Percentiles rank a stretch among this genome's conserved stretches.
These are phyloP conservation scores for Plicaturopsis crispa DNA, from an alignment of 768 basidiomycete species.

Conservation along the genomic window DNA sequence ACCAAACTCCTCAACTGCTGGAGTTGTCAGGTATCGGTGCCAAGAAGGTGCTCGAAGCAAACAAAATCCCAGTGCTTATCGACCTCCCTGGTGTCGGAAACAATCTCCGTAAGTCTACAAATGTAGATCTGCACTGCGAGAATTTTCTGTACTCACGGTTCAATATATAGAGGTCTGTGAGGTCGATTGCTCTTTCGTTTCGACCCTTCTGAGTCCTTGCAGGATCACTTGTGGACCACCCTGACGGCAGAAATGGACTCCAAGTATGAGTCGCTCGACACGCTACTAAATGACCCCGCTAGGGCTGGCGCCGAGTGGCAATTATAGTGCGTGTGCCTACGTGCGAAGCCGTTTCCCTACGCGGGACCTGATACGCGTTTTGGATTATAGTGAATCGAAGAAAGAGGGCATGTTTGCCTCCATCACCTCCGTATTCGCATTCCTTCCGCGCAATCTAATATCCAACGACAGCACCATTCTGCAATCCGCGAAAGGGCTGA, in stretches of 20 bases:
- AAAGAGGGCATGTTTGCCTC: slow-evolving; percentile 5
- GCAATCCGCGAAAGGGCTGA: not conserved
- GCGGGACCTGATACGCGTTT: slow-evolving; percentile 1
- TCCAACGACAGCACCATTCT: not conserved
- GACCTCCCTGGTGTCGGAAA: slow-evolving; percentile 28
- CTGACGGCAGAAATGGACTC: slow-evolving; percentile 9
- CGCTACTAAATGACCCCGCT: slow-evolving; percentile 6
- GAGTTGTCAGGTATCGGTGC: slow-evolving; percentile 25
- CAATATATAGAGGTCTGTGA: not conserved
- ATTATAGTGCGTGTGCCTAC: slow-evolving; percentile 9
- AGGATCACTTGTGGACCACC: slow-evolving; percentile 11
- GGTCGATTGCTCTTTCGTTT: too few relatives aligned
- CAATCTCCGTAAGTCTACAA: slow-evolving; percentile 29
- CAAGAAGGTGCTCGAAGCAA: slow-evolving; percentile 10
- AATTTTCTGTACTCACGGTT: too few relatives aligned
- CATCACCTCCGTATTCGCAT: slow-evolving; percentile 5
- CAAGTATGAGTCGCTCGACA: slow-evolving; percentile 10
- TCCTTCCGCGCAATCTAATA: slow-evolving; percentile 8
- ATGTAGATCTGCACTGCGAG: too few relatives aligned
- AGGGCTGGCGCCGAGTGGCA: slow-evolving; percentile 7
- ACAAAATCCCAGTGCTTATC: slow-evolving; percentile 20
- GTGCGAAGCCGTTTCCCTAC: not conserved
- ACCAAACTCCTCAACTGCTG: slow-evolving; percentile 27
- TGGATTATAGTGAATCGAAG: slow-evolving; percentile 3
- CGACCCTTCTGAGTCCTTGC: too few relatives aligned